Conservation (phyloP, 2,329 filamentous ascomycete genomes). For the Ascomycota sp. region DNA sequence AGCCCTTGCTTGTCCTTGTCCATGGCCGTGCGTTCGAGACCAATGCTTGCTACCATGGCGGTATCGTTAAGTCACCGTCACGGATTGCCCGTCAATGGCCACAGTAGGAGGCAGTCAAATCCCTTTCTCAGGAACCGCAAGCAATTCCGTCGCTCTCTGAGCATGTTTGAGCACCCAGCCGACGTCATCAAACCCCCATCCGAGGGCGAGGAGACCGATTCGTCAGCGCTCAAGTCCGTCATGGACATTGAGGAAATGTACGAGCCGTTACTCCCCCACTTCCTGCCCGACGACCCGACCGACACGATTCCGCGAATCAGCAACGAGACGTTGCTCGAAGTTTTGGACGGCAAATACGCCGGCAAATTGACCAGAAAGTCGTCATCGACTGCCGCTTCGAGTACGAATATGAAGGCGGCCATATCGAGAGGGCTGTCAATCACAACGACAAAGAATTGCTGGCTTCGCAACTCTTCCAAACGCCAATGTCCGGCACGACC, state of each 20-base stretch:
- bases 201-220: constrained; percentile 29
- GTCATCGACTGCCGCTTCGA: constrained; percentile 95
- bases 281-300: constrained; percentile 56
- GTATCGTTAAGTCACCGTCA: constrained; percentile 35
- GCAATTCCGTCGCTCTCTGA: constrained; percentile 76
- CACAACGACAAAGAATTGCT: constrained; percentile 91
- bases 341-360: constrained; percentile 70
- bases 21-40: constrained; percentile 40
- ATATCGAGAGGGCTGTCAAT: constrained; percentile 85
- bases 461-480: constrained; percentile 56
- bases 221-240: constrained; percentile 42
- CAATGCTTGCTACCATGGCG: constrained; percentile 40
- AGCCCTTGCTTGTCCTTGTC: constrained; percentile 34
- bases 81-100: constrained; percentile 53
- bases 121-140: constrained; percentile 60
- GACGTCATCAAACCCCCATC: constrained; percentile 68
- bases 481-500: constrained; percentile 46
- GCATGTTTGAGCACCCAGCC: constrained; percentile 90
- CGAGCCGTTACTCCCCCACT: constrained; percentile 62
- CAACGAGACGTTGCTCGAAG: constrained; percentile 60
- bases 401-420: constrained; percentile 93
- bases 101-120: constrained; percentile 53
- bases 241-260: constrained; percentile 68
- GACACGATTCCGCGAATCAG: constrained; percentile 81
- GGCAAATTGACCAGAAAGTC: constrained; percentile 57